A percentile compares a stretch with the other conserved stretches of the same genome.
Evolutionary conservation across 1,139 yeast genomes (phyloP).

Genomic region (Taphrina pruni): DNA sequence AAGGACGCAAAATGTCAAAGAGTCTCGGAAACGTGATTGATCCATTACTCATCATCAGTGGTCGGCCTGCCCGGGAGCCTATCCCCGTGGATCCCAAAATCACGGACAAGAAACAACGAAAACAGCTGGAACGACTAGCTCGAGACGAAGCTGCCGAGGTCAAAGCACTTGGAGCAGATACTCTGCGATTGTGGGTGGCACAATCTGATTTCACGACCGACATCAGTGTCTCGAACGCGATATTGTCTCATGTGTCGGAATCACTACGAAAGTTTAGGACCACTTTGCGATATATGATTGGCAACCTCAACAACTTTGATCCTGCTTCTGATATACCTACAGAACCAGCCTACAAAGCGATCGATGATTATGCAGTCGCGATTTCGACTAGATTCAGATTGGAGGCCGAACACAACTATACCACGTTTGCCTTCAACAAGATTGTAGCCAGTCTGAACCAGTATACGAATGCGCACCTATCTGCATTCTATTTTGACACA

Average conservation of each 20-base stretch:
- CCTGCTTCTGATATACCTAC: slow-evolving; percentile 43
- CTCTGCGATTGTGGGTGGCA: slow-evolving; percentile 88
- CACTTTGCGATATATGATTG: slow-evolving; percentile 79
- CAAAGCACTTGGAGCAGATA: slow-evolving; percentile 75
- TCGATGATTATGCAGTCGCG: slow-evolving; percentile 71
- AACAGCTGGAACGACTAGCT: slow-evolving; percentile 52
- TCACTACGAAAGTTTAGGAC: slow-evolving; percentile 80
- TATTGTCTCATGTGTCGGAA: slow-evolving; percentile 77
- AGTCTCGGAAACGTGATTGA: slow-evolving; percentile 81
- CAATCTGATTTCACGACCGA: slow-evolving; percentile 86
- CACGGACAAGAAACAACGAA: slow-evolving; percentile 61
- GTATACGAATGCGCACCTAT: slow-evolving; percentile 75
- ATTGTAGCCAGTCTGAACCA: slow-evolving; percentile 53
- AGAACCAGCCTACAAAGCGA: slow-evolving; percentile 52
- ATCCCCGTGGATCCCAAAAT: neutral
- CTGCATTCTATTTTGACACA: slow-evolving; percentile 84
- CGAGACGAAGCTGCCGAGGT: slow-evolving; percentile 27
- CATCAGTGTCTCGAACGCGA: slow-evolving; percentile 72
- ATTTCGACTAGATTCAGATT: slow-evolving; percentile 60
- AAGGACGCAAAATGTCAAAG: slow-evolving; percentile 91
- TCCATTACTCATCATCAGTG: slow-evolving; percentile 70
- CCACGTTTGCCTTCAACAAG: slow-evolving; percentile 67
- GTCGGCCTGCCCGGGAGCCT: slow-evolving; percentile 50
- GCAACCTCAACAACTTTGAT: slow-evolving; percentile 63
- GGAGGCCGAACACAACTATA: slow-evolving; percentile 58